phyloP scores from a whole-genome alignment of 2,329 filamentous ascomycete genomes.

The Sclerotinia glacialis region DNA sequence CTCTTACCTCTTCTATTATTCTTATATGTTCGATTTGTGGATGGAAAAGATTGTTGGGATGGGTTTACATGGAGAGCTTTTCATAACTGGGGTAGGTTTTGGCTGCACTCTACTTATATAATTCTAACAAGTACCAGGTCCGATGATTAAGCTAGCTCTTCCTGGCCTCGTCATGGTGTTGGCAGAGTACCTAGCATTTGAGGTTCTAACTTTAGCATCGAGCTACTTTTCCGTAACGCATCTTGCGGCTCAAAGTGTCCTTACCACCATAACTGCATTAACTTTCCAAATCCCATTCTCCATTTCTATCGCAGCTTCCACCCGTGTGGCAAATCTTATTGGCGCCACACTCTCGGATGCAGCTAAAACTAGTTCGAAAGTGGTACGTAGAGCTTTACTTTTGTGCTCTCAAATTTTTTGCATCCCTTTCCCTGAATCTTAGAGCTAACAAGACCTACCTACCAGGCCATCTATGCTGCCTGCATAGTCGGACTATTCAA shows the following conservation, averaged over 20 bases:
- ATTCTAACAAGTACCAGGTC: constrained; percentile 42
- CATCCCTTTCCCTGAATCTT: not conserved
- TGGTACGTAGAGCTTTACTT: constrained; percentile 42
- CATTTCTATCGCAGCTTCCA: constrained; percentile 82
- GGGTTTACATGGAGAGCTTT: constrained; percentile 70
- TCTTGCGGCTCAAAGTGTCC: constrained; percentile 83
- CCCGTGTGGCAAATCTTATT: constrained; percentile 86
- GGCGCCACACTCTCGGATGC: constrained; percentile 79
- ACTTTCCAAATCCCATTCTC: constrained; percentile 93
- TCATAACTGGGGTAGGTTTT: constrained; percentile 60
- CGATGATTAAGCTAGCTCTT: constrained; percentile 83
- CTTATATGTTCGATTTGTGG: constrained; percentile 68
- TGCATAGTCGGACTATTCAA: constrained; percentile 76
- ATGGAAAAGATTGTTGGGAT: constrained; percentile 75
- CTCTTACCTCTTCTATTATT: constrained; percentile 71
- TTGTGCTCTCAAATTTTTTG: not conserved
- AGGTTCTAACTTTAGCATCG: constrained; percentile 80
- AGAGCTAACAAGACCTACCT: constrained; percentile 21
- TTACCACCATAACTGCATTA: constrained; percentile 73
- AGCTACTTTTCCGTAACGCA: constrained; percentile 76
- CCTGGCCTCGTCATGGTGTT: constrained; percentile 93
- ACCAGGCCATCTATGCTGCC: constrained; percentile 58
- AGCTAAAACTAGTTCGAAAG: constrained; percentile 75
- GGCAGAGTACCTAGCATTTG: constrained; percentile 90
- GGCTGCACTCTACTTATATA: not conserved